Conservation (phyloP, 768 basidiomycete species). For the Lactifluus hygrophoroides region DNA sequence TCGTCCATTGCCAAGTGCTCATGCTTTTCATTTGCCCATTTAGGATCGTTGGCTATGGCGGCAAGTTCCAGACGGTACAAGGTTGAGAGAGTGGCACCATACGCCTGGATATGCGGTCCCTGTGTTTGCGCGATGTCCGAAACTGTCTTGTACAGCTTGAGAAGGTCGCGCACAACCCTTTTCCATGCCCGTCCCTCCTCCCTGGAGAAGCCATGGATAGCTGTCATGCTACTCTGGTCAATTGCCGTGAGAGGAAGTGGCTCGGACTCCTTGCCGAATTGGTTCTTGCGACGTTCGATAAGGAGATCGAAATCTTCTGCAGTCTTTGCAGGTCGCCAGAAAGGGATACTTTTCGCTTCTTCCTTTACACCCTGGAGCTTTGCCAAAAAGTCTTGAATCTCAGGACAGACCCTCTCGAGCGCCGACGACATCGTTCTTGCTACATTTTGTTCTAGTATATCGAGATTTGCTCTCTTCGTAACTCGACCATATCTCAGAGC, state of each 20-base stretch:
- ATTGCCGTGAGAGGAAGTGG: slow-evolving; percentile 12
- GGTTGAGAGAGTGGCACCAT: slow-evolving; percentile 26
- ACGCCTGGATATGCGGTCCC: slow-evolving; percentile 27
- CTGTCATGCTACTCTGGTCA: slow-evolving; percentile 10
- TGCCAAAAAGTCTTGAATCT: slow-evolving; percentile 14
- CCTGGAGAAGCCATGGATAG: slow-evolving; percentile 16
- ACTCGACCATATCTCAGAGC: slow-evolving; percentile 29
- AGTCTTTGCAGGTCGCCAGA: not conserved
- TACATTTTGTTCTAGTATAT: slow-evolving; percentile 30
- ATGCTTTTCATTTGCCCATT: slow-evolving; percentile 16
- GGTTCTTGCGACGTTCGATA: not conserved
- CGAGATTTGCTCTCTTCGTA: slow-evolving; percentile 29
- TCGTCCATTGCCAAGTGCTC: slow-evolving; percentile 23
- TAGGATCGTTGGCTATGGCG: slow-evolving; percentile 12
- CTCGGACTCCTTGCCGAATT: slow-evolving; percentile 9
- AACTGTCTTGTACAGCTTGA: slow-evolving; percentile 22
- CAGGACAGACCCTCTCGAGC: slow-evolving; percentile 14
- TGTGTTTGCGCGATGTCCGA: slow-evolving; percentile 22
- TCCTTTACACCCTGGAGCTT: not conserved
- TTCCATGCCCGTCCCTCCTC: slow-evolving; percentile 23
- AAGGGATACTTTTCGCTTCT: slow-evolving; percentile 15
- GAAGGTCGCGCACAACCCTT: slow-evolving; percentile 15
- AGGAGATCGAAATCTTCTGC: not conserved
- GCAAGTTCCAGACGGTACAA: slow-evolving; percentile 26
- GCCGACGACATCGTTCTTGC: slow-evolving; percentile 25